phyloP scores from a whole-genome alignment of 371 early-diverging fungal species.

The Mortierella polycephala region DNA sequence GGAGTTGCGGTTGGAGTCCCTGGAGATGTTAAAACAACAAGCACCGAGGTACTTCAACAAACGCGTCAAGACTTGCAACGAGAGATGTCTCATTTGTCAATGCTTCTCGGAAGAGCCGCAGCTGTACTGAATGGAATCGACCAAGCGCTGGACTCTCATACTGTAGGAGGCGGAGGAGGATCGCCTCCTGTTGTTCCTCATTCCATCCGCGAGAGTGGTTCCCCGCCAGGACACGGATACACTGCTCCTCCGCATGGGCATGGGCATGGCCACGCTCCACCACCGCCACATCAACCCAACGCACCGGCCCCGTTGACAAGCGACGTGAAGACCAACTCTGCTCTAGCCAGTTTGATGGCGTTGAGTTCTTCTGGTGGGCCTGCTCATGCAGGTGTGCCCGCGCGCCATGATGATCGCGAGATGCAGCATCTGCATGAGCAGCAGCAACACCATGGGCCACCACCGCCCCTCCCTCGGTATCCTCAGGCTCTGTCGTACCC shows the following conservation, averaged over 20 bases:
- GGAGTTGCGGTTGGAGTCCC: slow-evolving; percentile 24
- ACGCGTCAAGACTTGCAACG: slow-evolving; percentile 72
- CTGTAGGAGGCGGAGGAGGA: slow-evolving; percentile 16
- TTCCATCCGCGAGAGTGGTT: slow-evolving; percentile 32
- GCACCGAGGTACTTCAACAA: slow-evolving; percentile 63
- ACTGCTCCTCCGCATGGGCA: slow-evolving; percentile 17
- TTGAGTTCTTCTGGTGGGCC: slow-evolving; percentile 40
- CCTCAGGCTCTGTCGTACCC: slow-evolving; percentile 26
- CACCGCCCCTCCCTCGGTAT: slow-evolving; percentile 24
- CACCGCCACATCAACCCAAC: slow-evolving; percentile 8
- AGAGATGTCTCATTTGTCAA: slow-evolving; percentile 68
- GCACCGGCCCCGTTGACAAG: slow-evolving; percentile 10
- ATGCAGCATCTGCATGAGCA: slow-evolving; percentile 24
- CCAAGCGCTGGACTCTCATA: slow-evolving; percentile 55
- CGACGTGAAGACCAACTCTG: slow-evolving; percentile 50
- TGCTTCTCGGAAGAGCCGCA: slow-evolving; percentile 67
- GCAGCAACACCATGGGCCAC: slow-evolving; percentile 24
- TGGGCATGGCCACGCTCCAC: slow-evolving; percentile 9
- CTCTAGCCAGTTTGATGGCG: slow-evolving; percentile 57
- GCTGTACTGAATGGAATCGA: slow-evolving; percentile 71
- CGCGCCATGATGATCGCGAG: slow-evolving; percentile 36
- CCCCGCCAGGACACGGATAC: slow-evolving; percentile 42
- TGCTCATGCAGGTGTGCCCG: slow-evolving; percentile 13
- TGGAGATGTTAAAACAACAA: slow-evolving; percentile 23
- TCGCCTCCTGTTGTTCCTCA: slow-evolving; percentile 33